Conservation (phyloP, 2,329 filamentous ascomycete species). For the Aspergillus chevalieri region DNA sequence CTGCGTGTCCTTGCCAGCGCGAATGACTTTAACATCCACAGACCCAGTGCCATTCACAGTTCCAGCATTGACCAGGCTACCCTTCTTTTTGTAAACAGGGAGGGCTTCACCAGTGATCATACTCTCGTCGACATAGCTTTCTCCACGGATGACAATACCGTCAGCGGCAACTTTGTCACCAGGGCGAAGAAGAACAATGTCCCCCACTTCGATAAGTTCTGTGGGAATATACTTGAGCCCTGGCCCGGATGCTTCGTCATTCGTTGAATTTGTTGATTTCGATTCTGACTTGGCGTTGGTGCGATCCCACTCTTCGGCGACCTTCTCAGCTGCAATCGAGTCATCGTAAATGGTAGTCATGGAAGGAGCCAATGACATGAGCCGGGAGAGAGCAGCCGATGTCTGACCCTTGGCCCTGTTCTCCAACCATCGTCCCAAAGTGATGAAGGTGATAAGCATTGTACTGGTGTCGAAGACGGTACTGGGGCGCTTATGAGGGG, state of each 20-base stretch:
- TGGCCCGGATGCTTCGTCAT: conserved; percentile 38
- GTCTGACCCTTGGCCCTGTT: conserved; percentile 95
- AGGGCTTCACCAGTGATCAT: conserved; percentile 98
- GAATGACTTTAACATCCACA: conserved; percentile 84
- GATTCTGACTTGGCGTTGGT: conserved; percentile 7
- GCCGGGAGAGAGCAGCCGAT: conserved; percentile 80
- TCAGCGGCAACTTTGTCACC: conserved; percentile 97
- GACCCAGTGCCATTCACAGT: conserved; percentile 93
- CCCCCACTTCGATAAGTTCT: conserved; percentile 86
- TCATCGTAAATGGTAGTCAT: conserved; percentile 97
- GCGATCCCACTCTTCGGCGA: conserved; percentile 68
- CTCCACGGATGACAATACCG: conserved; percentile 75
- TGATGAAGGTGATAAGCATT: conserved; percentile 96
- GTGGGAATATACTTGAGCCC: conserved; percentile 86
- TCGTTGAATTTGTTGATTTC: conserved; percentile 5
- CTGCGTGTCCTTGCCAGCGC: conserved; percentile 90
- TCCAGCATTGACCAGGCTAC: conserved; percentile 75
- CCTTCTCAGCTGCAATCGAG: conserved; percentile 86
- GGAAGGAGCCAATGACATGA: conserved; percentile 93
- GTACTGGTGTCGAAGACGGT: conserved; percentile 97
- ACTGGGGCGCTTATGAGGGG: conserved; percentile 71
- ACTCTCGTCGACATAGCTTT: conserved; percentile 92
- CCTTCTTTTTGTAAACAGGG: conserved; percentile 83
- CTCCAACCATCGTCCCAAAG: conserved; percentile 82
- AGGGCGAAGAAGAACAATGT: conserved; percentile 85